Base-by-base conservation (phyloP, 768 basidiomycete genomes). In the Amyloporia xantha region DNA sequence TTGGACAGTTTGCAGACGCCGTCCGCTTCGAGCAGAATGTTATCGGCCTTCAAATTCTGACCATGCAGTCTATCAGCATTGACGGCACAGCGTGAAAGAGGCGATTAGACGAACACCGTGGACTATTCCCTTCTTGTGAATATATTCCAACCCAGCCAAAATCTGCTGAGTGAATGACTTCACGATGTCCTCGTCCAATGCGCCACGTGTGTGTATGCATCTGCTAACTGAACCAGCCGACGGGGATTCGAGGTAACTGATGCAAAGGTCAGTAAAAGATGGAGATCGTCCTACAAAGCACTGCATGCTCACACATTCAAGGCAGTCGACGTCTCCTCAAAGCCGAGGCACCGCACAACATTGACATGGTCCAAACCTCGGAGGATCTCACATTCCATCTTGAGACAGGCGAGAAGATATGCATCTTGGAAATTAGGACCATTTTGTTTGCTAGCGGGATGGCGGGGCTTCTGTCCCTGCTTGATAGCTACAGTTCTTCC, bases 1-100 rank as follows among this genome's bases (percentile, higher is more conserved):
- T 96, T 91, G 2, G 90, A 91, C 44, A 97, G 95, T 68, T 96
- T 96, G 76, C 92, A 94, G 19, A 84, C 69, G 1, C 94, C 94
- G 11, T 79, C 76, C 63, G 80, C 82, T 60, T 96, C 92, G n/a
- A 96, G 89, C 19, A 97, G 79, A 58, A 97, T 93, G 60, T 96
- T 96, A 66, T 96, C 93, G 10, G 91, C 91, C 67, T 96, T 97
- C 56, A 97, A 71, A 66, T 97, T 90, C 89, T 91, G 57, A 6
- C 44, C 50, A 20, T 50, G 10, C 20, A 26, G n/a, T n/a, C n/a
- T 21, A 24, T 33, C 30, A 33, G 30, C 17, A 30, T 43, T 27
- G 20, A 41, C 35, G 35, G 43, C 44, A 48, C 6, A 48, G 45
- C 1, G 45, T 28, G 45, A 28, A 7, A 17, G n/a, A 4, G 7